These are phyloP conservation scores for Wickerhamiella shivajii DNA, from an alignment of 805 yeast genomes.

Conservation along the genomic window DNA sequence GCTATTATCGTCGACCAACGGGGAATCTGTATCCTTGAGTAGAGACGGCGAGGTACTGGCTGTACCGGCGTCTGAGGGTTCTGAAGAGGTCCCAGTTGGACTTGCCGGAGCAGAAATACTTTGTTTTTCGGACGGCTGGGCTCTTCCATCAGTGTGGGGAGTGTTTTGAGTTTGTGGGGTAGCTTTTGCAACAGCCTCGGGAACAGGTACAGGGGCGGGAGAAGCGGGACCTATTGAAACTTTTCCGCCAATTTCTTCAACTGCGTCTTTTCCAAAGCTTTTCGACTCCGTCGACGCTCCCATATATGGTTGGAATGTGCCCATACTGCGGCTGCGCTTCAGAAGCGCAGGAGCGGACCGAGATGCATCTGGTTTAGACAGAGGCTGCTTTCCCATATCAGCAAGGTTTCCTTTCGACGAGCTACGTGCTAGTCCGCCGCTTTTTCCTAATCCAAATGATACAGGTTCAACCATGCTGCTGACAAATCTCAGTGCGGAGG, in stretches of 20 bases:
- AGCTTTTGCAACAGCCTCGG: background rate
- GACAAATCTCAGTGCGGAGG: too few relatives aligned
- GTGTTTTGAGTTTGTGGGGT: background rate
- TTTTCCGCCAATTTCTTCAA: conserved; percentile 9
- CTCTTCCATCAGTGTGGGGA: background rate
- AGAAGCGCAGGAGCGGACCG: conserved; percentile 6
- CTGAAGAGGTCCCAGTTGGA: background rate
- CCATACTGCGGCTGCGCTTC: conserved; percentile 11
- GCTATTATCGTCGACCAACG: conserved; percentile 14
- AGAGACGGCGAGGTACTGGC: background rate
- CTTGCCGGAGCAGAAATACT: background rate
- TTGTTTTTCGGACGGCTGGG: background rate
- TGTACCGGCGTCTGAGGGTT: background rate
- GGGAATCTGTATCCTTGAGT: background rate
- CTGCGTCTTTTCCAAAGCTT: conserved; percentile 10
- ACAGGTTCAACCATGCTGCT: conserved; percentile 9
- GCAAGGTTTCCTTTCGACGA: conserved; percentile 6
- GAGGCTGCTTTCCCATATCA: conserved; percentile 1
- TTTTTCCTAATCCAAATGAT: conserved; percentile 6
- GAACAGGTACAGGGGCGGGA: background rate
- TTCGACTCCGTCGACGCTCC: conserved; percentile 3
- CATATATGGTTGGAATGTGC: conserved; percentile 10
- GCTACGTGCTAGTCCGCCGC: conserved; percentile 5
- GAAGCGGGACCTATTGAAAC: conserved; percentile 3
- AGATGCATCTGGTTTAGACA: background rate